Evolutionary conservation across 495 filamentous ascomycete species (phyloP), one percentile per base, ranked within the genome.

Genomic region (Daldinia bambusicola): DNA sequence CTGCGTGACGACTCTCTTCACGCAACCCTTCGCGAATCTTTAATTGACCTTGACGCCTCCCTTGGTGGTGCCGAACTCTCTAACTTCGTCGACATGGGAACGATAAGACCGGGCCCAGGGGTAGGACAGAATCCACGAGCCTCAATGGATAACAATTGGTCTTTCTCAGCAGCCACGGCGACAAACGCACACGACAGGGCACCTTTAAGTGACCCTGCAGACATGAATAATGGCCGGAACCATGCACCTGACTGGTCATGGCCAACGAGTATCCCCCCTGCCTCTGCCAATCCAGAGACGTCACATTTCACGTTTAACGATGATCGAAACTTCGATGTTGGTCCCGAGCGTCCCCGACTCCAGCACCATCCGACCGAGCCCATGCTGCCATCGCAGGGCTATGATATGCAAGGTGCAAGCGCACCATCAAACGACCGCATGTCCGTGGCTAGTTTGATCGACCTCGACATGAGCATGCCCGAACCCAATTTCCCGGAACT

Each of bases 231-330:
- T 41, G 72, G 78, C 37, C 82, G 84, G 69, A 80, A 86, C 22
- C 79, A 84, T 7, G 87, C 87, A 0, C 83, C 86, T 50, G 88
- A 90, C 45, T 90, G 88, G 88, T 88, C 84, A 40, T 90, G 89
- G 74, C 87, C 88, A 3, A 79, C 84, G 26, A 79, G 76, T 36
- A 81, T 83, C 13, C 77, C 84, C 2, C 82, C 83, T 4, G 81
- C 81, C 4, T 85, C 85, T 6, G 84, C 83, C 4, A 81, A 84
- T 52, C 83, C 84, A 0, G 84, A 87, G 63, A 72, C 83, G 60
- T 84, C 82, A 0, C 76, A 82, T 51, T 87, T 86, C 62, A 77
- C 83, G 0, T 81, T 82, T 61, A 65, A 76, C 69, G 80, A 82
- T 1, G 78, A 78, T 9, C 64, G 67, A 7, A 52, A 69, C 0